These are phyloP conservation scores for Litsea cubeba DNA, from an alignment of 164 flowering plant genomes.

Conservation along the genomic window DNA sequence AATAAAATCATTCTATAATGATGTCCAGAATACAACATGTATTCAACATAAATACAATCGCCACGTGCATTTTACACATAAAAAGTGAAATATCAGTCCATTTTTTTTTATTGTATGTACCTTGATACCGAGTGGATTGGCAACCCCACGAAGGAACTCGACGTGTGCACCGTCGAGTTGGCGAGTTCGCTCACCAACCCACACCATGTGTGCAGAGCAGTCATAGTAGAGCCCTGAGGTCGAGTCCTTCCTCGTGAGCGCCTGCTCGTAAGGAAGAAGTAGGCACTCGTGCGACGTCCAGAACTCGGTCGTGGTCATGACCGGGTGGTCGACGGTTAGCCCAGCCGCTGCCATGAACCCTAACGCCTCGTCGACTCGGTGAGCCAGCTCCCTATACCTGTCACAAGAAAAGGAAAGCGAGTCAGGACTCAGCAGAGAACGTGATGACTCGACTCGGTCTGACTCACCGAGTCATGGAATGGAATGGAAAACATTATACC, in stretches of 20 bases:
- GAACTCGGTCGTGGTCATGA: conserved; percentile 86
- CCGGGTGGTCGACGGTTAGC: conserved; percentile 76
- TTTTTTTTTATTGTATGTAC: conserved; percentile 19
- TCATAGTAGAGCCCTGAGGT: conserved; percentile 88
- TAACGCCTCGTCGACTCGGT: conserved; percentile 85
- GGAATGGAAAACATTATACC: conserved; percentile 28
- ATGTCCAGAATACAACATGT: no score
- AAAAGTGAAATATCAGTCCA: not conserved
- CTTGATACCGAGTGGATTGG: conserved; percentile 92
- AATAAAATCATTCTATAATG: no score
- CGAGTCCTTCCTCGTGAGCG: conserved; percentile 82
- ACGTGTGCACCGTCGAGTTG: conserved; percentile 97
- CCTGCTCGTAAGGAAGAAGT: conserved; percentile 82
- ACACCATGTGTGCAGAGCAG: conserved; percentile 90
- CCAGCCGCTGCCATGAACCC: conserved; percentile 95
- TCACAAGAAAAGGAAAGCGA: not conserved
- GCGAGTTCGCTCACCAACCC: conserved; percentile 94
- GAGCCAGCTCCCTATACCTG: conserved; percentile 89
- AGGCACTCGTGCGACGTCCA: conserved; percentile 97
- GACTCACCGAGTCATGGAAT: not conserved
- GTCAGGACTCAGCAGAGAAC: not conserved
- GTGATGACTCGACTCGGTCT: not conserved
- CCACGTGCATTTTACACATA: not conserved
- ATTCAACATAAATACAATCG: no score
- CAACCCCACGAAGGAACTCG: conserved; percentile 80